Base-by-base conservation (phyloP, 805 yeast genomes). In the Kazachstania kunashirensis region DNA sequence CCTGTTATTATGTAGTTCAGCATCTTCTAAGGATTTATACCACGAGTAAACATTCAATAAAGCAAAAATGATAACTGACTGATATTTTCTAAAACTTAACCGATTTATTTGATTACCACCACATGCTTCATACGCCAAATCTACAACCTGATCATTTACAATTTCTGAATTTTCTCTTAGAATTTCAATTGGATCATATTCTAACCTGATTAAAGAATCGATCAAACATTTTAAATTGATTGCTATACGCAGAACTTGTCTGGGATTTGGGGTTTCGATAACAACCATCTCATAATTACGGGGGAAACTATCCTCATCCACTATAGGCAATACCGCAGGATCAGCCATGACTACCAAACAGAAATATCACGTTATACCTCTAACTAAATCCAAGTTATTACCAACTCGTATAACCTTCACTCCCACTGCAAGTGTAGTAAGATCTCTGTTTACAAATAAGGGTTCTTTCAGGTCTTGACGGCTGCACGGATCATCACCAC, bases 31-130 rank as follows among this genome's bases (percentile, higher is more conserved):
- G 14, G 68, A 69, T 62, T 70, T 64, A 55, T 81, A 84, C 96
- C 96, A 85, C 19, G 70, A 73, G 25, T 80, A 70, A n/a, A 83
- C 89, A 46, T 75, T 78, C 41, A 85, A 61, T 39, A 85, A 62
- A 33, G 83, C 77, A 57, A 81, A 85, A 1, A 84, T 67, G 31
- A 84, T 55, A 17, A 75, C 70, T 0, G 86, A 77, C 37, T 79
- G 71, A 53, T 84, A 84, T 50, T 76, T 75, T 46, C 68, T 64
- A 0, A 78, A 65, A 1, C 79, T 66, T 0, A 79, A 61, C 1
- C 75, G 77, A 17, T 57, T 51, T 34, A 64, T 58, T 2, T 80
- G 82, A 32, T 71, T 59, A 15, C 94, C 95, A 8, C 94, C 94
- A 14, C 94, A 94, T 5, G 94, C 92, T 20, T 68, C 70, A 37